phyloP scores from a whole-genome alignment of 305 asterid genomes.

The Solanum hybrid region DNA sequence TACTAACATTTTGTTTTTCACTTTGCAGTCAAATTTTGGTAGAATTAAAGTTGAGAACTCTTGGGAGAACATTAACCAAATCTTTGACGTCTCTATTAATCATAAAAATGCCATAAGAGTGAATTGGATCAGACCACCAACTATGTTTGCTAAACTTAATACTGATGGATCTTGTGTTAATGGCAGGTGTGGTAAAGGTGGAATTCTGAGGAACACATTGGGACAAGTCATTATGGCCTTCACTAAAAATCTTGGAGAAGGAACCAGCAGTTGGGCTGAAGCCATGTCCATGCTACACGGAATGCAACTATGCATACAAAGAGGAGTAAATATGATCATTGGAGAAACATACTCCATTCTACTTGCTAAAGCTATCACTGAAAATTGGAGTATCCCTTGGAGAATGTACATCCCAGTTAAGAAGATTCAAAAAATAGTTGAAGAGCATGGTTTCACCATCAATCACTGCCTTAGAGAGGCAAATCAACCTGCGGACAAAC shows the following conservation, averaged over 20 bases:
- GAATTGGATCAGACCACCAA: not conserved
- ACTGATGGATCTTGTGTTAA: not conserved
- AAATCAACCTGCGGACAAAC: too few relatives aligned
- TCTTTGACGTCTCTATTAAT: not conserved
- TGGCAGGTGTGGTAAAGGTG: not conserved
- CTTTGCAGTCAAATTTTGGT: not conserved
- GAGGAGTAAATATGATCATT: too few relatives aligned
- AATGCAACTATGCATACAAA: too few relatives aligned
- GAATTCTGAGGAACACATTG: not conserved
- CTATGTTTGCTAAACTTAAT: not conserved
- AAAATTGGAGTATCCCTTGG: too few relatives aligned
- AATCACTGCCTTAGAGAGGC: too few relatives aligned
- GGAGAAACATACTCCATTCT: too few relatives aligned
- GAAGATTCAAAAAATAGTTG: too few relatives aligned
- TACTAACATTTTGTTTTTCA: not conserved
- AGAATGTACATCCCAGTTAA: too few relatives aligned
- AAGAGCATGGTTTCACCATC: too few relatives aligned
- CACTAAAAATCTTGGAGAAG: not conserved
- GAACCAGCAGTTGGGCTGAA: too few relatives aligned
- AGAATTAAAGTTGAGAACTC: not conserved
- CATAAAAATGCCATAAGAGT: not conserved
- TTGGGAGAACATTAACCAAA: not conserved
- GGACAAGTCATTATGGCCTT: not conserved
- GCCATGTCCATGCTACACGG: too few relatives aligned
- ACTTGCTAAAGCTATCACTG: too few relatives aligned